These are phyloP conservation scores for Ceriops zippeliana DNA, from an alignment of 345 rosid species.

Conservation along the genomic window DNA sequence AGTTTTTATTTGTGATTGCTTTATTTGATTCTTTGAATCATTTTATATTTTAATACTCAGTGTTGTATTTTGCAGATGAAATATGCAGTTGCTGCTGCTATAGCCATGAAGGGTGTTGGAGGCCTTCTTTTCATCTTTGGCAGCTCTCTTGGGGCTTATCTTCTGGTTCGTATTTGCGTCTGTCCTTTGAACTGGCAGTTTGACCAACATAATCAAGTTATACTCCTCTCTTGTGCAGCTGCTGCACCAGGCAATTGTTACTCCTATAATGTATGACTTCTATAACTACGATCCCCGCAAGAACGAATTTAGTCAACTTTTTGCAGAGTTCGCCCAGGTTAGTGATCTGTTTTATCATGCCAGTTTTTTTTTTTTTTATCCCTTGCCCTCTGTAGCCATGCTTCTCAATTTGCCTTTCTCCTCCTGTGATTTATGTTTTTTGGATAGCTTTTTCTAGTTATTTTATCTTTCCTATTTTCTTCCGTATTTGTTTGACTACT, in stretches of 20 bases:
- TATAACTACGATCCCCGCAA: conserved; percentile 62
- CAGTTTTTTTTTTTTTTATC: no score
- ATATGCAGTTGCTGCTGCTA: conserved; percentile 42
- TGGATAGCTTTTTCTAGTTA: background rate
- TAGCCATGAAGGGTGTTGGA: conserved; percentile 63
- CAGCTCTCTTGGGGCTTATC: conserved; percentile 64
- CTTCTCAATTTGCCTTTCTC: background rate
- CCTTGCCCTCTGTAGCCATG: background rate
- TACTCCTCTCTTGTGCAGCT: conserved; percentile 34
- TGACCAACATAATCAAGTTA: background rate
- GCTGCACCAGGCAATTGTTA: conserved; percentile 48
- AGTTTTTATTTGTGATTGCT: background rate
- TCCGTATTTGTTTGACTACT: conserved; percentile 5
- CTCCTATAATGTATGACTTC: conserved; percentile 56
- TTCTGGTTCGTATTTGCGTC: conserved; percentile 44
- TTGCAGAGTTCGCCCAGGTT: conserved; percentile 61
- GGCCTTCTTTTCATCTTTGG: conserved; percentile 64
- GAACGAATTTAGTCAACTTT: conserved; percentile 47
- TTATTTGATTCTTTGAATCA: background rate
- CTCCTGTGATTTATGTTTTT: background rate
- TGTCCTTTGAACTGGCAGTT: background rate
- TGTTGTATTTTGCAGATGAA: conserved; percentile 29
- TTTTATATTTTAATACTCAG: background rate
- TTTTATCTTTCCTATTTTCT: background rate
- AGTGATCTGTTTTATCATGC: background rate